These are phyloP conservation scores for Hypoxylon crocopeplum DNA, from an alignment of 495 filamentous ascomycete genomes.

Conservation along the genomic window DNA sequence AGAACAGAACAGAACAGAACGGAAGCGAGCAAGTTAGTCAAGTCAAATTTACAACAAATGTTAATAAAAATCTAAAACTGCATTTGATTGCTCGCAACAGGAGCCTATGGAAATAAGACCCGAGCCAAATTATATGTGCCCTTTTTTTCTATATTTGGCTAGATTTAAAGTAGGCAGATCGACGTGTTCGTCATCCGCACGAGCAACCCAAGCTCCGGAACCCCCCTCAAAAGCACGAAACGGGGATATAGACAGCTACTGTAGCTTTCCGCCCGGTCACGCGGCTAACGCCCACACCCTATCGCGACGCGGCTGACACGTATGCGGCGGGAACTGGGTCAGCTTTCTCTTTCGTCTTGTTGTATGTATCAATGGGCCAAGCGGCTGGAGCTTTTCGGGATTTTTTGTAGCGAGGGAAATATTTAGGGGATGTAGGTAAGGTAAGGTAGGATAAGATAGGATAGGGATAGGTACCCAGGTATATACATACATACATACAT, in stretches of 20 bases:
- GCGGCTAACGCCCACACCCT: slow-evolving; percentile 4
- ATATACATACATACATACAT: neutral
- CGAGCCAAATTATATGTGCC: too few species aligned
- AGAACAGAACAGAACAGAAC: neutral
- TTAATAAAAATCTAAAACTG: neutral
- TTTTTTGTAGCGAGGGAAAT: slow-evolving; percentile 7
- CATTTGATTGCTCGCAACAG: too few species aligned
- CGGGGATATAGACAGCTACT: too few species aligned
- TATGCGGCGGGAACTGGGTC: slow-evolving; percentile 23
- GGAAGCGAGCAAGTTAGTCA: neutral
- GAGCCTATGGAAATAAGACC: too few species aligned
- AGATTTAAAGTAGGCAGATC: neutral
- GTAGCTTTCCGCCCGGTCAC: too few species aligned
- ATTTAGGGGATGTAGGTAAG: too few species aligned
- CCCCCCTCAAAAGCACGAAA: neutral
- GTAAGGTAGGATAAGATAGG: too few species aligned
- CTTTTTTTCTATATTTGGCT: slow-evolving; percentile 1
- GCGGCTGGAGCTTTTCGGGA: slow-evolving; percentile 24
- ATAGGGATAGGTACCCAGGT: too few species aligned
- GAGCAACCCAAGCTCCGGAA: slow-evolving; percentile 2
- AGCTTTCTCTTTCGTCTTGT: slow-evolving; percentile 4
- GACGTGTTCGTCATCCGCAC: slow-evolving; percentile 16
- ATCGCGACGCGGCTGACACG: slow-evolving; percentile 37
- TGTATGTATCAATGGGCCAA: too few species aligned
- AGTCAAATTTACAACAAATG: neutral